Conservation (phyloP, 2,329 filamentous ascomycete species). For the Claviceps sp. region DNA sequence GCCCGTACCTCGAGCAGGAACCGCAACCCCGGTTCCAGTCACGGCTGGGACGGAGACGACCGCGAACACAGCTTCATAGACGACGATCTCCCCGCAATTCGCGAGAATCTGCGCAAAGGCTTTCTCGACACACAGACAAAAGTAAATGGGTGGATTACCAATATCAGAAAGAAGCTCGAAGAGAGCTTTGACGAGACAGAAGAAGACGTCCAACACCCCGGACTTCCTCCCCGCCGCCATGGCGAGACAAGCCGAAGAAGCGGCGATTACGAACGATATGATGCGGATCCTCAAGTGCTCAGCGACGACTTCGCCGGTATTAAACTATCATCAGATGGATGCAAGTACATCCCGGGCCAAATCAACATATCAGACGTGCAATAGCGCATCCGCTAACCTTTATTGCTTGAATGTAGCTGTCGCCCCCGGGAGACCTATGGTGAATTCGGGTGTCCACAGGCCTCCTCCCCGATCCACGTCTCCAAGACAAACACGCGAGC, state of each 20-base stretch:
- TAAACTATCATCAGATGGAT: conserved; percentile 47
- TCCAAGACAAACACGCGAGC: conserved; percentile 33
- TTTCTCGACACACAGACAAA: conserved; percentile 89
- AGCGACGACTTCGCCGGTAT: conserved; percentile 76
- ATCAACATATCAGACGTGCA: background rate
- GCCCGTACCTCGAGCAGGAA: conserved; percentile 36
- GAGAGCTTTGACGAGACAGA: conserved; percentile 69
- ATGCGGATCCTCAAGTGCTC: conserved; percentile 83
- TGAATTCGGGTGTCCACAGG: conserved; percentile 72
- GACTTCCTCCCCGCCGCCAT: conserved; percentile 32
- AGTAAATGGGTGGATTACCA: conserved; percentile 86
- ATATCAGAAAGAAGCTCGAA: conserved; percentile 84
- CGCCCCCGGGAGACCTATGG: conserved; percentile 21
- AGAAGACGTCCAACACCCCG: conserved; percentile 20
- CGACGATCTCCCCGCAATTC: conserved; percentile 86
- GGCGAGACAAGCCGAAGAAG: conserved; percentile 57
- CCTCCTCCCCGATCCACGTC: conserved; percentile 41
- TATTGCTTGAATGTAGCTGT: conserved; percentile 12
- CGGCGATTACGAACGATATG: conserved; percentile 82
- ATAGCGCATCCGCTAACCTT: background rate
- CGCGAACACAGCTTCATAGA: conserved; percentile 86
- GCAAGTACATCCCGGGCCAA: conserved; percentile 27
- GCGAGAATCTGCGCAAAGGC: conserved; percentile 84
- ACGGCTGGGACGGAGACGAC: conserved; percentile 35
- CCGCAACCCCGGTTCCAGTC: conserved; percentile 27